A percentile compares a stretch with the other conserved stretches of the same genome.
phyloP scores from a whole-genome alignment of 2,329 filamentous ascomycete genomes.

The Pyricularia sp. region DNA sequence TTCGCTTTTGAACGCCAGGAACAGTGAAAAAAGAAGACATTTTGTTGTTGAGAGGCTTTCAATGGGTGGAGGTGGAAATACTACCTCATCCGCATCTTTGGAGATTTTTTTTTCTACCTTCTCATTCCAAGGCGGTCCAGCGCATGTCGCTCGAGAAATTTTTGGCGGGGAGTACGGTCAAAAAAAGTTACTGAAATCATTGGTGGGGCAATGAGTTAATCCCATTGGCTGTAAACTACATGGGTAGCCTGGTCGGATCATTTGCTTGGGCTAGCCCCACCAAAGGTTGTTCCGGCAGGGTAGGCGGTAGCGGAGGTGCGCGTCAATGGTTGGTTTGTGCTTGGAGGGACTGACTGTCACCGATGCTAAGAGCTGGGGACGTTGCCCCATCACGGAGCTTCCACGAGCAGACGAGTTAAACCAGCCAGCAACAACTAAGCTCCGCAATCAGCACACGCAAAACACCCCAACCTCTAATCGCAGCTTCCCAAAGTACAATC shows the following conservation, averaged over 20 bases:
- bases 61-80: slow-evolving; percentile 1
- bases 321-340: slow-evolving; percentile 13
- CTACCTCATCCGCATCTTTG: slow-evolving; percentile 4
- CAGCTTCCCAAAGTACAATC: slow-evolving; percentile 7
- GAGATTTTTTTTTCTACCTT: slow-evolving; percentile 5
- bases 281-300: slow-evolving; percentile 17
- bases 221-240: slow-evolving; percentile 1
- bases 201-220: background rate
- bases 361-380: background rate
- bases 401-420: background rate
- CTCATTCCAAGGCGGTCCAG: background rate
- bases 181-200: slow-evolving; percentile 7
- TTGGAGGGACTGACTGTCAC: background rate
- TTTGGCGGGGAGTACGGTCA: background rate
- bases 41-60: slow-evolving; percentile 17
- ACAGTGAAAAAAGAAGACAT: slow-evolving; percentile 97
- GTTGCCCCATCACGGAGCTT: slow-evolving; percentile 1
- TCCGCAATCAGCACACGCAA: background rate
- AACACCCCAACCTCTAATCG: slow-evolving; percentile 3
- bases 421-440: background rate
- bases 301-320: slow-evolving; percentile 35
- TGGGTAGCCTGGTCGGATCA: background rate
- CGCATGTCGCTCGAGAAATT: background rate
- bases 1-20: slow-evolving; percentile 81
- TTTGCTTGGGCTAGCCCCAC: slow-evolving; percentile 8